phyloP scores from a whole-genome alignment of 2,329 filamentous ascomycete genomes.

The Myotisia sp. region DNA sequence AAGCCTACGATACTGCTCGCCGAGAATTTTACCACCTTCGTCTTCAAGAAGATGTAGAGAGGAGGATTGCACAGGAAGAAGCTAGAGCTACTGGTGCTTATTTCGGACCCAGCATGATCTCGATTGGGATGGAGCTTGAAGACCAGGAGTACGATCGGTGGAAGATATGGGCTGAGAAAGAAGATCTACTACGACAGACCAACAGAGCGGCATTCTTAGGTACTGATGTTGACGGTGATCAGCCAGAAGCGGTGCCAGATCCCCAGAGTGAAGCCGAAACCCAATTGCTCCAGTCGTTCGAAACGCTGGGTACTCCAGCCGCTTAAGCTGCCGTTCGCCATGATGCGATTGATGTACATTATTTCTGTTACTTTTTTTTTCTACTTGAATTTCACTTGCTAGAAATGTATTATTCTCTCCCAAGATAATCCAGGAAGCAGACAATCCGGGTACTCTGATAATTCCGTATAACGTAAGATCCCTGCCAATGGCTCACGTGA shows the following conservation, averaged over 20 bases:
- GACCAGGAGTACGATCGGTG: constrained; percentile 66
- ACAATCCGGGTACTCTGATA: too few relatives aligned
- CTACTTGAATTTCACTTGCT: too few relatives aligned
- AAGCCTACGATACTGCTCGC: constrained; percentile 75
- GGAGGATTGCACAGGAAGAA: constrained; percentile 74
- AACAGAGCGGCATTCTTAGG: constrained; percentile 32
- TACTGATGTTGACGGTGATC: constrained; percentile 3
- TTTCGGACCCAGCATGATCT: constrained; percentile 63
- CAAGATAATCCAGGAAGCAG: too few relatives aligned
- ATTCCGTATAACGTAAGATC: too few relatives aligned
- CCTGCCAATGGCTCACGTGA: too few relatives aligned
- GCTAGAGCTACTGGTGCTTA: constrained; percentile 72
- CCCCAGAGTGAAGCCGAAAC: neutral
- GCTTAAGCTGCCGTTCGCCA: neutral
- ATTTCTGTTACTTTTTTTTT: neutral
- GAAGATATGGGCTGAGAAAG: constrained; percentile 60
- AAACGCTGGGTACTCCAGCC: neutral
- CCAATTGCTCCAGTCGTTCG: neutral
- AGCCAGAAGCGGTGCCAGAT: neutral
- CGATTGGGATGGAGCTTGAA: constrained; percentile 72
- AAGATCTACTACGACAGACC: constrained; percentile 37
- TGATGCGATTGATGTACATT: constrained; percentile 4
- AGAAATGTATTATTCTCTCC: too few relatives aligned
- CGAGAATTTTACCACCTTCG: constrained; percentile 81
- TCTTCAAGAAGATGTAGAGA: constrained; percentile 67